Evolutionary conservation across 768 basidiomycete species (phyloP).

Genomic region (Boletus bicolor): DNA sequence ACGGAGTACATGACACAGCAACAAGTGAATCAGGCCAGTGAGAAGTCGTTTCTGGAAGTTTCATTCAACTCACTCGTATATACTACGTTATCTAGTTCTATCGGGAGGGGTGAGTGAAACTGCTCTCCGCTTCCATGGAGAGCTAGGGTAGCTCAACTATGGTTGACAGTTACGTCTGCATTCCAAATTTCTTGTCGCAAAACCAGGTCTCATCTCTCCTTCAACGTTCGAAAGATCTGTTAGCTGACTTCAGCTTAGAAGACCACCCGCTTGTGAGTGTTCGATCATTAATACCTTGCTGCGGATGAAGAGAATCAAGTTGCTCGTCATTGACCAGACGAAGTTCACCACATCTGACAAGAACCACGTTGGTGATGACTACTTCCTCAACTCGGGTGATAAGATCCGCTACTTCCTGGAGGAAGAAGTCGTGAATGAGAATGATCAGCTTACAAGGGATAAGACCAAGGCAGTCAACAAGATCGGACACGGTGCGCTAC

Average conservation of each 20-base stretch:
- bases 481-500: constrained; percentile 74
- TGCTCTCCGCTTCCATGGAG: background rate
- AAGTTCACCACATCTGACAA: constrained; percentile 80
- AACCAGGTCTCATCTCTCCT: constrained; percentile 62
- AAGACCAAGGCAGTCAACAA: constrained; percentile 89
- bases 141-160: background rate
- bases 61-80: background rate
- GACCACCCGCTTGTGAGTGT: constrained; percentile 76
- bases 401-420: constrained; percentile 97
- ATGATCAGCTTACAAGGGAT: constrained; percentile 66
- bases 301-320: background rate
- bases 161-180: constrained; percentile 63
- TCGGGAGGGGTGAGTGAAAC: constrained; percentile 48
- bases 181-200: constrained; percentile 68
- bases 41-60: background rate
- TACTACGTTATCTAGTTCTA: constrained; percentile 43
- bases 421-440: constrained; percentile 70
- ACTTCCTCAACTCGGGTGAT: constrained; percentile 89
- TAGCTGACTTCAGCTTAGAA: constrained; percentile 73
- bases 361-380: constrained; percentile 85
- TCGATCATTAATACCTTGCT: background rate
- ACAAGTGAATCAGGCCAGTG: constrained; percentile 55
- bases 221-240: constrained; percentile 64
- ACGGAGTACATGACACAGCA: constrained; percentile 50
- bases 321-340: constrained; percentile 48